Conservation (phyloP, 768 basidiomycete genomes). For the Boletus sensibilis region DNA sequence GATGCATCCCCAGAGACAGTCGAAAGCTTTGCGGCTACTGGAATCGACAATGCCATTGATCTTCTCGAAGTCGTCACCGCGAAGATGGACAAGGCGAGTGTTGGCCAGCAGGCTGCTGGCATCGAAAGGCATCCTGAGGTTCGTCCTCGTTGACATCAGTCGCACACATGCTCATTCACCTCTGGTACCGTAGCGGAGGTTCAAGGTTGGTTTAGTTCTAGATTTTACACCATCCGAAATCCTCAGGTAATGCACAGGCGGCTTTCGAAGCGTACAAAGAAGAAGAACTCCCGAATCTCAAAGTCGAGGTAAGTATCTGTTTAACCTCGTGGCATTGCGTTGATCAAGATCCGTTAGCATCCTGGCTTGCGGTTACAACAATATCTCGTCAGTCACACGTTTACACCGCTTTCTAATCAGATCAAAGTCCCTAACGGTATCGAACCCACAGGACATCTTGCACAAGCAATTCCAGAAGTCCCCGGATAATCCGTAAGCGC, state of each 20-base stretch:
- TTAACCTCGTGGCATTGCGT: neutral
- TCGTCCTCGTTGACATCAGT: slow-evolving; percentile 22
- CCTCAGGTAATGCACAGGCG: slow-evolving; percentile 43
- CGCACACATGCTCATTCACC: slow-evolving; percentile 11
- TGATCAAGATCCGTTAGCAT: slow-evolving; percentile 47
- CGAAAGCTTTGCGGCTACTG: slow-evolving; percentile 79
- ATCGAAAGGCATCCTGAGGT: slow-evolving; percentile 94
- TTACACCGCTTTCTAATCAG: neutral
- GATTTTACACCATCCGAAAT: neutral
- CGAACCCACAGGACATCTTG: slow-evolving; percentile 61
- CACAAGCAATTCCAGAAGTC: slow-evolving; percentile 97
- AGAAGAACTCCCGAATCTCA: slow-evolving; percentile 75
- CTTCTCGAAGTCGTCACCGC: slow-evolving; percentile 85
- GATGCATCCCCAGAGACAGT: slow-evolving; percentile 39
- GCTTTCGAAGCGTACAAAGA: slow-evolving; percentile 92
- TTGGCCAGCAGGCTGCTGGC: slow-evolving; percentile 82
- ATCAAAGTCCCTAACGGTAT: slow-evolving; percentile 3
- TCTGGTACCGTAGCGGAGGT: slow-evolving; percentile 61
- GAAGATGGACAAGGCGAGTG: slow-evolving; percentile 89
- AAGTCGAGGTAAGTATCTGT: slow-evolving; percentile 60
- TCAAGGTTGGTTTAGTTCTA: slow-evolving; percentile 57
- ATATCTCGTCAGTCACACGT: slow-evolving; percentile 58
- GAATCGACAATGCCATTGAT: slow-evolving; percentile 89
- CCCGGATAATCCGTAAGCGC: slow-evolving; percentile 86
- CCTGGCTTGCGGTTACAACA: slow-evolving; percentile 90